Evolutionary conservation across 495 filamentous ascomycete genomes (phyloP).

Genomic region (Neurospora sp.): DNA sequence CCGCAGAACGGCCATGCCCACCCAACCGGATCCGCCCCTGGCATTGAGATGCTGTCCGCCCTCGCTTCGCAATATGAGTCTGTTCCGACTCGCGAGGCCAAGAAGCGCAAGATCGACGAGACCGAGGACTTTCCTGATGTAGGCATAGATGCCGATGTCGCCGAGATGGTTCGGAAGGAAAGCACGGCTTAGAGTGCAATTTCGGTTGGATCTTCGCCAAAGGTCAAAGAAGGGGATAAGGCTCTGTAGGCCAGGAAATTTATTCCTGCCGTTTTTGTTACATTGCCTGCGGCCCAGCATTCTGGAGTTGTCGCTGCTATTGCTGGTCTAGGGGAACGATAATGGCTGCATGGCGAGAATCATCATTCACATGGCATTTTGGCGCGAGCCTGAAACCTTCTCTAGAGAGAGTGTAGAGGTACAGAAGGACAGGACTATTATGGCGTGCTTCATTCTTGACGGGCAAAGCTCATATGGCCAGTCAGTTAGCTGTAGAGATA

Average conservation of each 20-base stretch:
- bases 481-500: not conserved
- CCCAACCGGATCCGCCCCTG: constrained; percentile 24
- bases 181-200: constrained; percentile 5
- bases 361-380: not conserved
- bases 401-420: not conserved
- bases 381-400: not conserved
- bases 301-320: not conserved
- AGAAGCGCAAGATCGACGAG: constrained; percentile 59
- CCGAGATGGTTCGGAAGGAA: constrained; percentile 60
- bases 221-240: not conserved
- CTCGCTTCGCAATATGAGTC: constrained; percentile 39
- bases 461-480: not conserved
- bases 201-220: not conserved
- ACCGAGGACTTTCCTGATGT: constrained; percentile 60
- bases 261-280: not conserved
- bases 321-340: not conserved
- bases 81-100: constrained; percentile 48
- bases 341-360: not conserved
- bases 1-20: constrained; percentile 17
- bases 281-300: not conserved
- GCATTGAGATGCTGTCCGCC: constrained; percentile 41
- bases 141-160: constrained; percentile 72
- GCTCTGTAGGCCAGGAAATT: not conserved
- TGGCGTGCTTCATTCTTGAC: not conserved
- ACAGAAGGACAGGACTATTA: not conserved